Conservation (phyloP, 2,329 filamentous ascomycete species). For the Diatrype stigma region DNA sequence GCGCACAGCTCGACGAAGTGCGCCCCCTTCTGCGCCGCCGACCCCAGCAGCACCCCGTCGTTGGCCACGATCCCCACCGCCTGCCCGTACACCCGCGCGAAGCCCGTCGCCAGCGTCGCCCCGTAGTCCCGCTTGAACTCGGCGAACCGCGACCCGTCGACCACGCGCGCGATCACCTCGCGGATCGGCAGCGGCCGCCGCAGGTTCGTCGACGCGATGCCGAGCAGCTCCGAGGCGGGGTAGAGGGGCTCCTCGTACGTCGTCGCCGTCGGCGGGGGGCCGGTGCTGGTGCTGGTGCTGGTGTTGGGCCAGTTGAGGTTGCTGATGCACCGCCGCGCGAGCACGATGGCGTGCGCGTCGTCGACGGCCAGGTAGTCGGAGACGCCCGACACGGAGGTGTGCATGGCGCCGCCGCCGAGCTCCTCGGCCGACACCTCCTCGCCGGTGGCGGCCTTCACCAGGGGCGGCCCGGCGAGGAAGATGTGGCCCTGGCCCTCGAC, state of each 20-base stretch:
- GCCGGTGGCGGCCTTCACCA: conserved; percentile 94
- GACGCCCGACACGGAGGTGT: conserved; percentile 86
- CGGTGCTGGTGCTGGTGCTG: neutral
- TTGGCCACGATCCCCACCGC: conserved; percentile 92
- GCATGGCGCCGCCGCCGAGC: conserved; percentile 82
- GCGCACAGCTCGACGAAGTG: conserved; percentile 96
- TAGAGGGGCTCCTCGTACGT: conserved; percentile 74
- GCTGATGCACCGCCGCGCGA: conserved; percentile 76
- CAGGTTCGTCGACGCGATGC: conserved; percentile 87
- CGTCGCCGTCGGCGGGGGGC: conserved; percentile 31
- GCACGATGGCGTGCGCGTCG: conserved; percentile 84
- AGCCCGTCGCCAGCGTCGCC: conserved; percentile 83
- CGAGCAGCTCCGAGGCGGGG: conserved; percentile 72
- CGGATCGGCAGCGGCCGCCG: conserved; percentile 80
- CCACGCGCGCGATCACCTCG: conserved; percentile 88
- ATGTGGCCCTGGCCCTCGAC: conserved; percentile 95
- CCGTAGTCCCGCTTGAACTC: conserved; percentile 96
- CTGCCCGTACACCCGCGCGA: conserved; percentile 84
- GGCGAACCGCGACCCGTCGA: conserved; percentile 83
- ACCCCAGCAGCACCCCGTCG: conserved; percentile 90
- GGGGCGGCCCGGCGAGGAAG: conserved; percentile 87
- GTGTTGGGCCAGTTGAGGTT: conserved; percentile 81
- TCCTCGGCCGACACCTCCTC: conserved; percentile 90
- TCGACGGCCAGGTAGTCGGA: conserved; percentile 94
- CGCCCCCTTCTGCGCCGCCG: conserved; percentile 85